Conservation (phyloP, 495 filamentous ascomycete genomes). For the Xylaria scruposa region DNA sequence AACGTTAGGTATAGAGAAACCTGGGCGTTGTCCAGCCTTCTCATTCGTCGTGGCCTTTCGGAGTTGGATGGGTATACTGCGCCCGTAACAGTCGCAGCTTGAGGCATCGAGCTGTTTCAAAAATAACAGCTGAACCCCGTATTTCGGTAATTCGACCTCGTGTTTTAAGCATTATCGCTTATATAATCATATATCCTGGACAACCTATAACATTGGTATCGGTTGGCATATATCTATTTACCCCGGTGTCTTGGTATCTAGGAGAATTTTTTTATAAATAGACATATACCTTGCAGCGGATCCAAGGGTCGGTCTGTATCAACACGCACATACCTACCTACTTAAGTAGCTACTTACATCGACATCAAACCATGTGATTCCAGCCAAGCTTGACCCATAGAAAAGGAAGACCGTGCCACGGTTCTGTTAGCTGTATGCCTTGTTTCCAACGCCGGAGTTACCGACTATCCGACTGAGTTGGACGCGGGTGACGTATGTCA, state of each 20-base stretch:
- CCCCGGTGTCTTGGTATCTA: not conserved
- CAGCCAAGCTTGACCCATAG: not conserved
- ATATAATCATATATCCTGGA: not conserved
- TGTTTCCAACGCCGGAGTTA: not conserved
- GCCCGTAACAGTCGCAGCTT: not conserved
- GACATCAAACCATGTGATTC: not conserved
- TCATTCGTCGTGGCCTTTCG: not conserved
- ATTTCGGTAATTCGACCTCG: constrained; percentile 3
- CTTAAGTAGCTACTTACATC: not conserved
- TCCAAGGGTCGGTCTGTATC: not conserved
- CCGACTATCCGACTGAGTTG: not conserved
- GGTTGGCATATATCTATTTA: not conserved
- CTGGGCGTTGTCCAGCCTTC: not conserved
- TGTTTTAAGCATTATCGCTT: not conserved
- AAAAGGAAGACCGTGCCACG: not conserved
- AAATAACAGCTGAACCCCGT: constrained; percentile 1
- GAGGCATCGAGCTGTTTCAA: constrained; percentile 1
- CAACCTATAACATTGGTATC: not conserved
- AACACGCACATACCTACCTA: not conserved
- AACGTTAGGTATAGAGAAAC: not conserved
- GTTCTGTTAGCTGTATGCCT: not conserved
- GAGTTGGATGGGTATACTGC: not conserved
- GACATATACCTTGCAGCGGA: not conserved
- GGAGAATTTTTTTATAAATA: not conserved
- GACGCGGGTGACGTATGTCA: constrained; percentile 9